Base-by-base conservation (phyloP, 2,329 filamentous ascomycete species). In the Trichophyton benhamiae region DNA sequence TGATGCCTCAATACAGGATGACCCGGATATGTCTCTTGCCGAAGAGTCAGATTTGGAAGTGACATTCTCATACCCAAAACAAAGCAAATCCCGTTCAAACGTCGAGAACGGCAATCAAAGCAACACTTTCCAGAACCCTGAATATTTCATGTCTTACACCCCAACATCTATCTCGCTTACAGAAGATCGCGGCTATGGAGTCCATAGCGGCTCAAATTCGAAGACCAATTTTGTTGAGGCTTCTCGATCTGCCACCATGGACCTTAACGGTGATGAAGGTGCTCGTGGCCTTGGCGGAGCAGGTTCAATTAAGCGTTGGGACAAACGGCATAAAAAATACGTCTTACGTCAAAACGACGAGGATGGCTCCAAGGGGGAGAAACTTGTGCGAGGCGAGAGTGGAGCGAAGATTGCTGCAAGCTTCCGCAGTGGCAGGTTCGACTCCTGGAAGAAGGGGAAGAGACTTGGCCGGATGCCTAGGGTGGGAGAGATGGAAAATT, bases 61-160 rank as follows among this genome's bases (percentile, higher is more conserved):
- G 17, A 88, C 86, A 2, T 82, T 92, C 66, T 84, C 85, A 13
- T 84, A 85, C 69, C 76, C 55, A 48, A 46, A 59, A 59, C 68
- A 76, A 77, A 64, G 22, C 68, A 73, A 76, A 62, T 73, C 76
- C 53, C 77, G 77, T 42, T 78, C 76, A 72, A 77, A 68, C 44
- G 9, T 83, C 70, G 17, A 61, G 72, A 65, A 61, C 64, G 58
- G 62, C 71, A 46, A 61, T 17, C 25, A 59, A 60, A 27, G 44
- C 2, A 66, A 65, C 30, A 82, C 85, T 53, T 96, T 85, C 81
- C 85, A 89, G 70, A 91, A 96, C 72, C 82, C 86, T 0, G 91
- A 96, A 52, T 84, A 94, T 67, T 99, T 95, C 84, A 97, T 99
- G 91, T 88, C 89, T 8, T 99, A 99, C 79, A 89, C 85, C 1